Percentiles rank a stretch among this genome's conserved stretches.
Evolutionary conservation across 1,139 yeast species (phyloP).

Genomic region (Protomyces macrosporus): DNA sequence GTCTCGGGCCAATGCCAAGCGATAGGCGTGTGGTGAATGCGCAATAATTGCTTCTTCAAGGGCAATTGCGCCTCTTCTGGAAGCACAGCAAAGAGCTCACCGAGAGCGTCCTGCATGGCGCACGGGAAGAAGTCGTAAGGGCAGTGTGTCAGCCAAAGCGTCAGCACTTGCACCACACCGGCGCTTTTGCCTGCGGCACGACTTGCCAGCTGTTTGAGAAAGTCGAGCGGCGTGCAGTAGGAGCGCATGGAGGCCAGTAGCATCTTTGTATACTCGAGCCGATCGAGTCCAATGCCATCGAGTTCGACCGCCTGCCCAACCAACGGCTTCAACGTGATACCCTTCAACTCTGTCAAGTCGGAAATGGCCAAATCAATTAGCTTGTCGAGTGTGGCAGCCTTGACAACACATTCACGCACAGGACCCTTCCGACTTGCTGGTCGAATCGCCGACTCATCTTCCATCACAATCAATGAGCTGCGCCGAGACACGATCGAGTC

Average conservation of each 20-base stretch:
- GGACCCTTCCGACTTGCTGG: not conserved
- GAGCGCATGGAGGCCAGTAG: conserved; percentile 14
- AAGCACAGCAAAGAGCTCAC: conserved; percentile 10
- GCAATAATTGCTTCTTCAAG: not conserved
- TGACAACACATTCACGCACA: conserved; percentile 37
- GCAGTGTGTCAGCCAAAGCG: not conserved
- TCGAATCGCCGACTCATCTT: not conserved
- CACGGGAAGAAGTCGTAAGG: not conserved
- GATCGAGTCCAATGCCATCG: not conserved
- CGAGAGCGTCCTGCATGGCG: not conserved
- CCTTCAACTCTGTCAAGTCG: conserved; percentile 56
- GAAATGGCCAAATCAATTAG: conserved; percentile 58
- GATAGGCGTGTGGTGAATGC: conserved; percentile 9
- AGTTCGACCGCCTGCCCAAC: not conserved
- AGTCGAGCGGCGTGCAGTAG: not conserved
- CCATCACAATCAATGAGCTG: not conserved
- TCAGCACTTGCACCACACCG: not conserved
- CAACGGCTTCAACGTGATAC: conserved; percentile 39
- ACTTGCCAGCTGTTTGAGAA: not conserved
- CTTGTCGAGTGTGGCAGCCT: conserved; percentile 57
- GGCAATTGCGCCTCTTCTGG: not conserved
- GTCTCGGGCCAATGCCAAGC: not conserved
- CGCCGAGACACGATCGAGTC: conserved; percentile 17
- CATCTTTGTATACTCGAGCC: conserved; percentile 3
- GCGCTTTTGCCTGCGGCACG: not conserved